These are phyloP conservation scores for Earliella scabrosa DNA, from an alignment of 1,284 basidiomycete genomes.

Conservation along the genomic window DNA sequence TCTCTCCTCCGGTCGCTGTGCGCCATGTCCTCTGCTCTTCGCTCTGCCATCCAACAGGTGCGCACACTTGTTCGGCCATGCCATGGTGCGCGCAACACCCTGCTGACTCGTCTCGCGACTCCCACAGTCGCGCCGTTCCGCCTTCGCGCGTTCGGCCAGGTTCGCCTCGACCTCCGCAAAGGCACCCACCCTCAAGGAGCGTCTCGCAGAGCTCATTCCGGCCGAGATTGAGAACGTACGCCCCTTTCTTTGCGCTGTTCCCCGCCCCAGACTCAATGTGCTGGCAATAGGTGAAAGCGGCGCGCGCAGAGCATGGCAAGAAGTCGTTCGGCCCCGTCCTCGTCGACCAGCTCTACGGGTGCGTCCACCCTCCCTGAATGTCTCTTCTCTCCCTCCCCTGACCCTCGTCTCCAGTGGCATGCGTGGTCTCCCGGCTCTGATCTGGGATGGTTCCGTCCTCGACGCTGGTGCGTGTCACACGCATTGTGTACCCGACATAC, in stretches of 20 bases:
- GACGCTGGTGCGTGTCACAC: constrained; percentile 69
- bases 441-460: constrained; percentile 97
- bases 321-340: constrained; percentile 90
- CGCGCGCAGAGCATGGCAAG: constrained; percentile 84
- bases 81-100: too few species aligned
- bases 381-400: constrained; percentile 7
- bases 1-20: constrained; percentile 20
- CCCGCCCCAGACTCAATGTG: not conserved
- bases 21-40: constrained; percentile 39
- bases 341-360: constrained; percentile 92
- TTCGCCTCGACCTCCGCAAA: constrained; percentile 72
- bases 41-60: constrained; percentile 54
- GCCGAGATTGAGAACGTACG: constrained; percentile 83
- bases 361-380: constrained; percentile 28
- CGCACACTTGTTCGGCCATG: too few species aligned
- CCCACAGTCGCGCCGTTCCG: constrained; percentile 42
- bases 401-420: constrained; percentile 70
- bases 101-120: not conserved
- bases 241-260: constrained; percentile 7
- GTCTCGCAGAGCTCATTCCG: constrained; percentile 90
- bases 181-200: constrained; percentile 84
- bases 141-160: constrained; percentile 54
- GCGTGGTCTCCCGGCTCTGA: constrained; percentile 86
- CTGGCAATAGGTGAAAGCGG: constrained; percentile 74
- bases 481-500: constrained; percentile 2